phyloP scores from a whole-genome alignment of 108 stramenopile genomes.

The Pseudonitzschia multistriata region DNA sequence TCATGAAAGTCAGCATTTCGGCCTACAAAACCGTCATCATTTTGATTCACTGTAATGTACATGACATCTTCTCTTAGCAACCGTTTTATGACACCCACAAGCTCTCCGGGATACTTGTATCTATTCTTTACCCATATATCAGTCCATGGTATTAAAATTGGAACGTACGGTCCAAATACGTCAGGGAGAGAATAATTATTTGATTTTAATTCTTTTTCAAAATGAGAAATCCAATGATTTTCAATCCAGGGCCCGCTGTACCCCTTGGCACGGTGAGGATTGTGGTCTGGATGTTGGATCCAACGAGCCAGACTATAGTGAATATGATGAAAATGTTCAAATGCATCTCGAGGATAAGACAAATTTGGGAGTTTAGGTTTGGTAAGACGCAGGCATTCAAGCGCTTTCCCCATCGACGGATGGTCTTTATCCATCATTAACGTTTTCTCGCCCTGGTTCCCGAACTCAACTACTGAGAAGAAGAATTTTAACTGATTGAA shows the following conservation, averaged over 20 bases:
- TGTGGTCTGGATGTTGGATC: neutral
- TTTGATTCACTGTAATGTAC: conserved; percentile 15
- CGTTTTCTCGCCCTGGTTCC: neutral
- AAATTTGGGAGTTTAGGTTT: conserved; percentile 1
- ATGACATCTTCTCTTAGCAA: conserved; percentile 8
- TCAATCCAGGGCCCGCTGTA: conserved; percentile 18
- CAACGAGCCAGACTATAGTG: neutral
- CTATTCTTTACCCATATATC: conserved; percentile 4
- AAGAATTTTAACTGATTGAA: no score
- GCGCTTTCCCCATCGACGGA: neutral
- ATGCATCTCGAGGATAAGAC: conserved; percentile 2
- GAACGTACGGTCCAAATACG: conserved; percentile 15
- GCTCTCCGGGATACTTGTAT: neutral
- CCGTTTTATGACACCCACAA: neutral
- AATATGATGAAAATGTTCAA: conserved; percentile 8
- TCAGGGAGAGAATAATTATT: conserved; percentile 8
- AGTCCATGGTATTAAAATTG: conserved; percentile 13
- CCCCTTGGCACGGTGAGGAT: neutral
- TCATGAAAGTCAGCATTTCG: neutral
- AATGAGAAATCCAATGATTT: conserved; percentile 11
- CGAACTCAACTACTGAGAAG: no score
- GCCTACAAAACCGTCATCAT: conserved; percentile 15
- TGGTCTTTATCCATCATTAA: no score
- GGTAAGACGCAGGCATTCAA: conserved; percentile 3
- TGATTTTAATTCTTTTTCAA: conserved; percentile 6